phyloP scores from a whole-genome alignment of 768 basidiomycete species.

The Leucogyrophana mollusca region DNA sequence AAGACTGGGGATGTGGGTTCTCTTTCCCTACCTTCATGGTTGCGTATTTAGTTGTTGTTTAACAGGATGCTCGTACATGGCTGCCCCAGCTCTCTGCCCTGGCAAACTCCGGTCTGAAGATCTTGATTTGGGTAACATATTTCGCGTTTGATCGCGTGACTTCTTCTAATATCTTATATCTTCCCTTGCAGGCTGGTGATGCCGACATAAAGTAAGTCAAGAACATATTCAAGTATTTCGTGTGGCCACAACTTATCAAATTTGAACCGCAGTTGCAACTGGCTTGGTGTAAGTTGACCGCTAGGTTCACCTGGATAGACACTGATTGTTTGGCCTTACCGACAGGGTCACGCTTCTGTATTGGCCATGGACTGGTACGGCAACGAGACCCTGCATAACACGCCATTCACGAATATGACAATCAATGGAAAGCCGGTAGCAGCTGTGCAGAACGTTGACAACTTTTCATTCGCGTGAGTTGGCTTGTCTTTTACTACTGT shows the following conservation, averaged over 20 bases:
- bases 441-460: slow-evolving; percentile 61
- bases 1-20: slow-evolving; percentile 56
- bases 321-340: neutral
- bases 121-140: slow-evolving; percentile 38
- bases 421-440: slow-evolving; percentile 51
- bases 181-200: slow-evolving; percentile 22
- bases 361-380: slow-evolving; percentile 50
- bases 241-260: too few relatives aligned
- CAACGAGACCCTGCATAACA: slow-evolving; percentile 35
- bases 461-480: slow-evolving; percentile 70
- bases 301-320: neutral
- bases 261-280: slow-evolving; percentile 13
- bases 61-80: slow-evolving; percentile 33
- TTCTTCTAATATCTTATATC: neutral
- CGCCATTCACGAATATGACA: slow-evolving; percentile 54
- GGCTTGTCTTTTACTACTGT: slow-evolving; percentile 23
- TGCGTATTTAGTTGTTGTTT: neutral
- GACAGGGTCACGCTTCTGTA: slow-evolving; percentile 33
- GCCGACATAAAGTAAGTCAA: slow-evolving; percentile 22
- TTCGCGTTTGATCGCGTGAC: neutral
- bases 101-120: slow-evolving; percentile 35
- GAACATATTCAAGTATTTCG: too few relatives aligned
- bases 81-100: slow-evolving; percentile 36
- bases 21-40: neutral
- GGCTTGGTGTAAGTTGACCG: slow-evolving; percentile 33